phyloP scores from a whole-genome alignment of 768 basidiomycete species.

The Krasilnikovozyma curviuscula region DNA sequence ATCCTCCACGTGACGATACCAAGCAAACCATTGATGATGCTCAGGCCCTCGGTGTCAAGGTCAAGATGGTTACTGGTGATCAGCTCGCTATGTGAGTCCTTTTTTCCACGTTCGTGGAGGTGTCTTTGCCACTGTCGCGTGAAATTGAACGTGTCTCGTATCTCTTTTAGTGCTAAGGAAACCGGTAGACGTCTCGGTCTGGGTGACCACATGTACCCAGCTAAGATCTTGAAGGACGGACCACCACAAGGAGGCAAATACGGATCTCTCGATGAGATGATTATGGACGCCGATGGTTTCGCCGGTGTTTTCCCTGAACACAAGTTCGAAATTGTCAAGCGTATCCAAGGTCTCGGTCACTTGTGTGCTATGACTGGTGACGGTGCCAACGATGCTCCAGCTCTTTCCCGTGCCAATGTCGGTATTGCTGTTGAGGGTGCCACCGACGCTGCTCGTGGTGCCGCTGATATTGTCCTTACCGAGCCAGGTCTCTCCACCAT shows the following conservation, averaged over 20 bases:
- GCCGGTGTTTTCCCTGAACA: slow-evolving; percentile 99
- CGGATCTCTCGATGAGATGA: slow-evolving; percentile 81
- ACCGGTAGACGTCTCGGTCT: slow-evolving; percentile 94
- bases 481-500: slow-evolving; percentile 98
- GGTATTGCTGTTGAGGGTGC: slow-evolving; percentile 99
- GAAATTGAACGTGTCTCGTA: no score
- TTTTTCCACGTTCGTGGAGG: no score
- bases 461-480: slow-evolving; percentile 92
- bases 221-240: slow-evolving; percentile 96
- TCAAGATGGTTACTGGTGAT: slow-evolving; percentile 99
- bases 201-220: slow-evolving; percentile 98
- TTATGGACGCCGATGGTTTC: slow-evolving; percentile 97
- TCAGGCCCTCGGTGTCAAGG: slow-evolving; percentile 80
- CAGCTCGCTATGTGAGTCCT: slow-evolving; percentile 99
- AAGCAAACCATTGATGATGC: slow-evolving; percentile 99
- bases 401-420: slow-evolving; percentile 92
- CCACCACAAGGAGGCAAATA: slow-evolving; percentile 72
- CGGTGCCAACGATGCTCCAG: slow-evolving; percentile 96
- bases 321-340: slow-evolving; percentile 99
- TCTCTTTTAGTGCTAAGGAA: slow-evolving; percentile 96
- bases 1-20: slow-evolving; percentile 92
- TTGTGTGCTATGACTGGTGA: slow-evolving; percentile 94
- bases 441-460: slow-evolving; percentile 94
- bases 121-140: no score
- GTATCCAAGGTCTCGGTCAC: slow-evolving; percentile 65